Evolutionary conservation across 176 grass and related monocot genomes (phyloP), one percentile per base, ranked within the genome.

Genomic region (Eleusine indica): DNA sequence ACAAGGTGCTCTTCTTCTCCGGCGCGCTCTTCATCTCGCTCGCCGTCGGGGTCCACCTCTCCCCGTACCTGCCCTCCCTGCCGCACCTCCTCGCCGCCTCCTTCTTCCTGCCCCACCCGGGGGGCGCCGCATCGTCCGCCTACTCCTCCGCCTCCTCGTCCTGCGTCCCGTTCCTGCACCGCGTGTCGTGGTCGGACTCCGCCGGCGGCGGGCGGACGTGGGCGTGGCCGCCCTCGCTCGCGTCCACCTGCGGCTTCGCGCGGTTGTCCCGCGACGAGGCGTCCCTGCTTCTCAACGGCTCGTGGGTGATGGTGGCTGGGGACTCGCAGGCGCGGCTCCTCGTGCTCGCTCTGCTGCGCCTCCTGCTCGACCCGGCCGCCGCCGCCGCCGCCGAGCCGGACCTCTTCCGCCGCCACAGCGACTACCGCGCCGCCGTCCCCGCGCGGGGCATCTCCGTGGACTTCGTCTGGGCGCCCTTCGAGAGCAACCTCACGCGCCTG

Each of bases 1-100:
- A 94, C 83, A 98, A 98, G 89, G 90, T 98, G 80, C 96, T 98
- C 89, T 98, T 98, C 87, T 98, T 98, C 87, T 91, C 87, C 85
- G 93, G 96, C 65, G 89, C 93, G 67, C 85, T 98, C 44, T 98
- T 98, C 87, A 75, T 98, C 42, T 91, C 92, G 65, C 96, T 98
- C 51, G 93, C 93, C 89, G 96, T 92, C n/a, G 96, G 86, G 41
- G 93, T 98, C 37, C 96, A 98, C 64, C 89, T 98, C 68, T 83
- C 89, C 51, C 96, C 96, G 10, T 93, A 95, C 79, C 88, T 95
- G 68, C 95, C 91, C 14, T 94, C 92, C 54, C 58, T 92, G 54
- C 80, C 92, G 44, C 82, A 89, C 79, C 78, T 94, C 80, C 85
- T 97, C 70, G 29, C 78, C 53, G 25, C 90, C 5, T 89, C 90